phyloP scores from a whole-genome alignment of 2,329 filamentous ascomycete species.

The Dendryphion nanum region DNA sequence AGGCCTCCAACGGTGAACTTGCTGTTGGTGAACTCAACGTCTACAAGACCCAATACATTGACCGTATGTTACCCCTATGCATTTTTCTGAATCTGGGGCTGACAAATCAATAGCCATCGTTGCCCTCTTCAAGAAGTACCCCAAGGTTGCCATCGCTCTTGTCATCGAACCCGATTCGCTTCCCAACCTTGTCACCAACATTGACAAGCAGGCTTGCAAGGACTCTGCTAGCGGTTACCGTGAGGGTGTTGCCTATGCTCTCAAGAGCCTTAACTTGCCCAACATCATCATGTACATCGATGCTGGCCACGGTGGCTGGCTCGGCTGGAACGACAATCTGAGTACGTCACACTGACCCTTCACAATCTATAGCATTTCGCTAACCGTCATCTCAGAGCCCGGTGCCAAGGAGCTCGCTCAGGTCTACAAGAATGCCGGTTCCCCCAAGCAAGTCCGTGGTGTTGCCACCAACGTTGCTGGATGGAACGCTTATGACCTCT shows the following conservation, averaged over 20 bases:
- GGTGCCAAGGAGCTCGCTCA: constrained; percentile 51
- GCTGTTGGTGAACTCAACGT: constrained; percentile 52
- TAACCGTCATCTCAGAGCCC: constrained; percentile 35
- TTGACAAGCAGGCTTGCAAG: constrained; percentile 54
- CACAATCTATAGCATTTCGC: neutral
- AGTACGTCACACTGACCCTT: constrained; percentile 16
- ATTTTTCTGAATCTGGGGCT: neutral
- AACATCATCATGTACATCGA: constrained; percentile 67
- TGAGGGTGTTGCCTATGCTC: constrained; percentile 58
- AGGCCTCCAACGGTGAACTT: constrained; percentile 65
- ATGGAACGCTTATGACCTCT: constrained; percentile 56
- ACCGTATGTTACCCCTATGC: constrained; percentile 34
- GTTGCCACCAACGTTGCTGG: constrained; percentile 59
- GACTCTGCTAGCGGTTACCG: constrained; percentile 58
- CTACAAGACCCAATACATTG: constrained; percentile 55
- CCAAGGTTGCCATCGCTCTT: constrained; percentile 40
- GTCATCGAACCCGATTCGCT: constrained; percentile 62
- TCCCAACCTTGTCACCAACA: constrained; percentile 64
- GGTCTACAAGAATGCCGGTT: constrained; percentile 49
- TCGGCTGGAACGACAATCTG: constrained; percentile 64
- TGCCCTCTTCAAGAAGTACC: constrained; percentile 55
- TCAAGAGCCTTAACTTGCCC: constrained; percentile 57
- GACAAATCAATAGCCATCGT: constrained; percentile 45
- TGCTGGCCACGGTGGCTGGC: constrained; percentile 65
- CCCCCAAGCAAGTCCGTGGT: constrained; percentile 51